Evolutionary conservation across 805 yeast species (phyloP), one percentile per base, ranked within the genome.

Genomic region (Starmerella lactis-condensi): DNA sequence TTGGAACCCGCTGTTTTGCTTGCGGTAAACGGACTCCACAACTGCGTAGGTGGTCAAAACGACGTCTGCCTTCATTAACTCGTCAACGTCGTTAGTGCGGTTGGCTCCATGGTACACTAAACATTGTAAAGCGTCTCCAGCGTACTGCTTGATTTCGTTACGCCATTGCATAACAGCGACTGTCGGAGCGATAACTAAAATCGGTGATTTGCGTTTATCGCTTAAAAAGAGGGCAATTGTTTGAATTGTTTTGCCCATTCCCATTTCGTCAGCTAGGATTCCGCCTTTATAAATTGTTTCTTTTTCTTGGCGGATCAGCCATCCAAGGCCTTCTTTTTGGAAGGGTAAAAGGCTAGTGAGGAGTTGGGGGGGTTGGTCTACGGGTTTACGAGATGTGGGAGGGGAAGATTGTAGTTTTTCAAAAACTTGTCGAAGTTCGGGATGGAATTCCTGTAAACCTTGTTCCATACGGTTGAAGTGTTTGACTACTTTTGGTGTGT

Each of bases 131-230:
- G 60, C 58, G 6, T 75, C 78, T 21, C 67, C 69, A 0, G 96
- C 75, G 51, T 89, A 94, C 30, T 65, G 68, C 37, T 72, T 78
- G 31, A 89, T 89, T 55, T 89, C 99, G 45, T 75, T 70, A 47
- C 74, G 77, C 99, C 99, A 89, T 52, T 89, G 99, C 76, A 89
- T 78, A 28, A 89, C 57, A 1, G 96, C 96, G n/a, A 89, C 98
- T 0, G 98, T 85, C 0, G 99, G 99, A 0, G 95, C 96, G 13
- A 89, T 76, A 4, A 89, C 96, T 38, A 89, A 57, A 41, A 73
- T 78, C 7, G 95, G 95, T 8, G 68, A 57, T 41, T 70, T 72
- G 15, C 47, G 46, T 1, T 58, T 46, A 30, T 62, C 49, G 51
- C 81, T 91, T 70, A 83, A 69, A 47, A 89, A 67, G 27, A 89